These are phyloP conservation scores for Begonia loranthoides DNA, from an alignment of 306 rosid species.

Conservation along the genomic window DNA sequence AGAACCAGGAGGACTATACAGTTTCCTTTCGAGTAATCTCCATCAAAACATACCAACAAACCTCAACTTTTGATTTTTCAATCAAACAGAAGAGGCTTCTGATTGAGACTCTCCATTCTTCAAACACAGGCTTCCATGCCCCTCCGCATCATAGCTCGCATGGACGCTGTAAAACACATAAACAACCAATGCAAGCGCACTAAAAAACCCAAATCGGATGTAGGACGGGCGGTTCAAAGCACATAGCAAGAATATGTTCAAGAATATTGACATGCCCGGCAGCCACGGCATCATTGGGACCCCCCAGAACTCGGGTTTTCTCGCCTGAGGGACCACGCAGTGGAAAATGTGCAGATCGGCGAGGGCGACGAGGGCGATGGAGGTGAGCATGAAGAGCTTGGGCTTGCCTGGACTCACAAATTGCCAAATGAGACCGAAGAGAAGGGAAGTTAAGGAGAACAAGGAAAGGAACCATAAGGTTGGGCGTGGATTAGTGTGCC, in stretches of 20 bases:
- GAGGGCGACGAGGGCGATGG: constrained; percentile 31
- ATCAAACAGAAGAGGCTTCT: constrained; percentile 18
- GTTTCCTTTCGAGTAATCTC: no score
- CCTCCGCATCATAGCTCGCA: constrained; percentile 76
- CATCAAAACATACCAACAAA: constrained; percentile 2
- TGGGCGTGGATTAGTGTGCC: constrained; percentile 77
- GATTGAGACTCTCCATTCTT: constrained; percentile 47
- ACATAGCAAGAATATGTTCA: constrained; percentile 67
- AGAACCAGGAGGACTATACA: constrained; percentile 23
- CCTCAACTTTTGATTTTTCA: constrained; percentile 14
- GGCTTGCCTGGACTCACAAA: constrained; percentile 39
- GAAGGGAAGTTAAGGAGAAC: constrained; percentile 37
- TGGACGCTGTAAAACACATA: constrained; percentile 83
- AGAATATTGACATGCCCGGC: constrained; percentile 64
- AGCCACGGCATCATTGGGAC: constrained; percentile 98
- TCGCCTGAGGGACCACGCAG: constrained; percentile 58
- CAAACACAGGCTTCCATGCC: constrained; percentile 27
- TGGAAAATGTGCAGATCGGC: constrained; percentile 44
- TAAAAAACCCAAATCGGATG: constrained; percentile 60
- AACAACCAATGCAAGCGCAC: constrained; percentile 39
- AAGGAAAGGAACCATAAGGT: constrained; percentile 70
- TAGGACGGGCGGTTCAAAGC: constrained; percentile 62
- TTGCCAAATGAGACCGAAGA: constrained; percentile 67
- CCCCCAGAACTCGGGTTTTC: constrained; percentile 90
- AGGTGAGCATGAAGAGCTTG: constrained; percentile 36